These are phyloP conservation scores for Metschnikowia arizonensis DNA, from an alignment of 805 yeast genomes.

Conservation along the genomic window DNA sequence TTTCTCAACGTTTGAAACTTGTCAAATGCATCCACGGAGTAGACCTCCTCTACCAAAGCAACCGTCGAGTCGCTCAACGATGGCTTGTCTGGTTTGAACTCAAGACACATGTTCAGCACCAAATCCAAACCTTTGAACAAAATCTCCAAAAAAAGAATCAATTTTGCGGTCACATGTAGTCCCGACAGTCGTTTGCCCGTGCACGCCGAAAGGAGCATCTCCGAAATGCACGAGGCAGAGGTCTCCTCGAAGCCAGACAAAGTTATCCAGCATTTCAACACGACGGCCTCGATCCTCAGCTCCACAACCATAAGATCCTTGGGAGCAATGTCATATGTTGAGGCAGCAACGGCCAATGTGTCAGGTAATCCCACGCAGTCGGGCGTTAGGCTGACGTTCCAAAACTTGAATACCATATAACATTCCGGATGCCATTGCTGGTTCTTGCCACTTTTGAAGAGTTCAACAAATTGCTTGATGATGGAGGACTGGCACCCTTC, in stretches of 20 bases:
- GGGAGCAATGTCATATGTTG: conserved; percentile 28
- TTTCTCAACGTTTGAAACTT: conserved; percentile 38
- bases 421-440: conserved; percentile 99
- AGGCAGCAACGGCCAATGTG: conserved; percentile 8
- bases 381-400: conserved; percentile 81
- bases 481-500: conserved; percentile 92
- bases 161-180: conserved; percentile 60
- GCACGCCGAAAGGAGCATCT: conserved; percentile 83
- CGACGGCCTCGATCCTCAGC: conserved; percentile 53
- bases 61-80: conserved; percentile 13
- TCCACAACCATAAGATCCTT: conserved; percentile 55
- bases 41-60: conserved; percentile 22
- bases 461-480: conserved; percentile 89
- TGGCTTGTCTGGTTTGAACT: conserved; percentile 16
- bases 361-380: conserved; percentile 49
- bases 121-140: conserved; percentile 72
- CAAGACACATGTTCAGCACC: conserved; percentile 27
- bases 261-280: conserved; percentile 76
- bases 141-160: conserved; percentile 70
- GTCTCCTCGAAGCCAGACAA: conserved; percentile 87
- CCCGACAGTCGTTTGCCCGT: conserved; percentile 68
- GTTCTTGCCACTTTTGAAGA: conserved; percentile 82
- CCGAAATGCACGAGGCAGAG: conserved; percentile 83
- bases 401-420: conserved; percentile 93
- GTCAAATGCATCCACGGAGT: conserved; percentile 20